A percentile compares a stretch with the other conserved stretches of the same genome.
Conservation (phyloP, 805 yeast genomes). For the Candida quercuum region DNA sequence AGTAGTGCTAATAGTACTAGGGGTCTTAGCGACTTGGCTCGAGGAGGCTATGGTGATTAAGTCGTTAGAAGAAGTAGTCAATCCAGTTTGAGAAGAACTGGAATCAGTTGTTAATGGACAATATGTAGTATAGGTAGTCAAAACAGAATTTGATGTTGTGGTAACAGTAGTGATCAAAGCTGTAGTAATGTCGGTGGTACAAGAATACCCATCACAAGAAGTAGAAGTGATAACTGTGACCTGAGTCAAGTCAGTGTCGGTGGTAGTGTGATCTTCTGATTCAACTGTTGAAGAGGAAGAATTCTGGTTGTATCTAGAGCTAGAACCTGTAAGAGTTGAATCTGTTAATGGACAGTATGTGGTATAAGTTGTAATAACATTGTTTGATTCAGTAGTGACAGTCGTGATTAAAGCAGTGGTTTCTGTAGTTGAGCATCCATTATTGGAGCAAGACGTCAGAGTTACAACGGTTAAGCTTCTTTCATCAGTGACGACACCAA, state of each 20-base stretch:
- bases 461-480: conserved; percentile 20
- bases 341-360: conserved; percentile 21
- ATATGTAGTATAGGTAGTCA: conserved; percentile 36
- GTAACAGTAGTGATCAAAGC: conserved; percentile 24
- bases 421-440: conserved; percentile 10
- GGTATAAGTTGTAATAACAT: conserved; percentile 21
- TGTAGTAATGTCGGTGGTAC: conserved; percentile 5
- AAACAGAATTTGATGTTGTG: conserved; percentile 21
- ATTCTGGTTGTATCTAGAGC: too few species aligned
- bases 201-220: conserved; percentile 6
- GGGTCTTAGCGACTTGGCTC: background rate
- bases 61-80: conserved; percentile 7
- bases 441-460: conserved; percentile 15
- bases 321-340: background rate
- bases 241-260: conserved; percentile 21
- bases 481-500: conserved; percentile 3
- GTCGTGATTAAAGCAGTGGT: conserved; percentile 18
- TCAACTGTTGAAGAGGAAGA: background rate
- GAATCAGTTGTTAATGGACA: conserved; percentile 27
- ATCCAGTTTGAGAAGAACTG: background rate
- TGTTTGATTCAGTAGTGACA: conserved; percentile 30
- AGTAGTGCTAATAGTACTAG: too few species aligned
- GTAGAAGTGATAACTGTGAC: conserved; percentile 12
- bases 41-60: conserved; percentile 8
- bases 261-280: conserved; percentile 10